Conservation (phyloP, 2,329 filamentous ascomycete genomes). For the Penicillium oxalicum region DNA sequence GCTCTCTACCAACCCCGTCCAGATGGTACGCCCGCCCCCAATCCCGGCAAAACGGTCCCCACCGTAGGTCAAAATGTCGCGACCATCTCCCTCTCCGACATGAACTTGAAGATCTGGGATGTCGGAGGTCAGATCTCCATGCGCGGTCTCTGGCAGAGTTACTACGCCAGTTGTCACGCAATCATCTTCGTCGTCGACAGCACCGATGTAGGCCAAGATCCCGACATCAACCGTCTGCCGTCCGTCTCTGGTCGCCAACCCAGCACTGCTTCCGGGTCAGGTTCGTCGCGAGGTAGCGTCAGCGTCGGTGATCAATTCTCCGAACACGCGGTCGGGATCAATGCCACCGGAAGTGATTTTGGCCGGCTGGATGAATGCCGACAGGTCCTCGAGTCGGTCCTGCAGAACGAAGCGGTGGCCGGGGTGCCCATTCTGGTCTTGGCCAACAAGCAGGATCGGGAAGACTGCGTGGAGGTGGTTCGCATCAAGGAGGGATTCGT, state of each 20-base stretch:
- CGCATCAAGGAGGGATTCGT: conserved; percentile 95
- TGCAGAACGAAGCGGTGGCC: conserved; percentile 80
- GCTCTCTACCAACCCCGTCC: conserved; percentile 59
- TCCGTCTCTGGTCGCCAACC: conserved; percentile 20
- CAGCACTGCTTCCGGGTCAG: conserved; percentile 19
- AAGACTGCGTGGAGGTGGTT: conserved; percentile 96
- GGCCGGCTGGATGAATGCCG: conserved; percentile 77
- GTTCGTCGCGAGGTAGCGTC: conserved; percentile 9
- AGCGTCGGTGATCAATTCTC: conserved; percentile 22
- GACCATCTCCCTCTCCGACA: conserved; percentile 81
- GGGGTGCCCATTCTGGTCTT: conserved; percentile 87
- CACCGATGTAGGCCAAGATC: conserved; percentile 78
- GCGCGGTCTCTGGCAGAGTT: conserved; percentile 88
- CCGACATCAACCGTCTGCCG: conserved; percentile 54
- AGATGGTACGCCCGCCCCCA: conserved; percentile 41
- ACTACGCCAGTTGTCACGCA: conserved; percentile 89
- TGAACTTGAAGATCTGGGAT: conserved; percentile 99
- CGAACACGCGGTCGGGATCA: conserved; percentile 32
- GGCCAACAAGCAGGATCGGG: conserved; percentile 95
- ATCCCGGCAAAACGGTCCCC: conserved; percentile 79
- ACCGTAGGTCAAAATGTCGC: conserved; percentile 97
- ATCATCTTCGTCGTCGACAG: conserved; percentile 98
- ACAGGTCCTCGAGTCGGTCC: conserved; percentile 79
- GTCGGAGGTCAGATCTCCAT: conserved; percentile 88
- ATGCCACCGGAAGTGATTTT: conserved; percentile 32